phyloP scores from a whole-genome alignment of 306 rosid species.

The Coriaria nepalensis region DNA sequence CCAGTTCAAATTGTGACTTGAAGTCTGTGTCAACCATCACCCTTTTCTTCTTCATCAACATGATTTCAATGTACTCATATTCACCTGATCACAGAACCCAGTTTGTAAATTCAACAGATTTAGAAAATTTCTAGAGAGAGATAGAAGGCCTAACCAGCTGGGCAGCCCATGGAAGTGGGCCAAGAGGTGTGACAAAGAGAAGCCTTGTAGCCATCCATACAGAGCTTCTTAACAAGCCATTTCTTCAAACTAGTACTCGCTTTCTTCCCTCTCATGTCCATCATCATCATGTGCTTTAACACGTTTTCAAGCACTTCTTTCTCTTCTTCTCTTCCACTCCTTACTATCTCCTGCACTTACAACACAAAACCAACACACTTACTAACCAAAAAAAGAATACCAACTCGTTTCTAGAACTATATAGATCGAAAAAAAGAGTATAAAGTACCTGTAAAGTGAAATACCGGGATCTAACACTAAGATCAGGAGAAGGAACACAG shows the following conservation, averaged over 20 bases:
- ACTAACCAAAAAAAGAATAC: too few relatives aligned
- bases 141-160: conserved; percentile 36
- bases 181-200: conserved; percentile 57
- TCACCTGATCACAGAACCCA: conserved; percentile 26
- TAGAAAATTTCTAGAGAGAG: not conserved
- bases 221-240: conserved; percentile 38
- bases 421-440: not conserved
- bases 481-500: conserved; percentile 10
- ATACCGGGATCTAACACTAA: conserved; percentile 20
- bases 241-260: conserved; percentile 19
- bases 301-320: conserved; percentile 26
- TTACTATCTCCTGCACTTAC: conserved; percentile 34
- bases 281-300: conserved; percentile 28
- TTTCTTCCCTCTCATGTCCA: conserved; percentile 18
- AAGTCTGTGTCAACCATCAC: conserved; percentile 61
- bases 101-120: not conserved
- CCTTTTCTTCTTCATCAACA: conserved; percentile 25
- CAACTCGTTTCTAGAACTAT: not conserved
- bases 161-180: conserved; percentile 48
- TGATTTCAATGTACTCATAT: conserved; percentile 52
- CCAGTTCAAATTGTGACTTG: conserved; percentile 72
- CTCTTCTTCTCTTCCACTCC: conserved; percentile 29
- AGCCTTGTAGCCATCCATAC: conserved; percentile 42
- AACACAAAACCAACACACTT: conserved; percentile 5
- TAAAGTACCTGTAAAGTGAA: conserved; percentile 34